Conservation (phyloP, 2,329 filamentous ascomycete species). For the Metarhizium anisopliae region DNA sequence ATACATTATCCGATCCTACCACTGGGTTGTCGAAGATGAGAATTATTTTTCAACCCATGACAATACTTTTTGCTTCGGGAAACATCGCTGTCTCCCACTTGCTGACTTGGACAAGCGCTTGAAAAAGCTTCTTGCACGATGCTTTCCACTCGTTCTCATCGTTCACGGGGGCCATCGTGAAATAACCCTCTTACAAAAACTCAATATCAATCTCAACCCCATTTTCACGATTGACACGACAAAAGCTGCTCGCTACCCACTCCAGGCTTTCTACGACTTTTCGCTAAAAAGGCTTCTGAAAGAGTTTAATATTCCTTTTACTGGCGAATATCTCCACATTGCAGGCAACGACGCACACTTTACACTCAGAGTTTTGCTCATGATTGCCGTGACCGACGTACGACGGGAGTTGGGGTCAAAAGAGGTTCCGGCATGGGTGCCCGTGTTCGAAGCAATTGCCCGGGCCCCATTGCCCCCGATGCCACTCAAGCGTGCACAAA, state of each 20-base stretch:
- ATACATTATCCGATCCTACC: not conserved
- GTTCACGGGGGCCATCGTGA: slow-evolving; percentile 4
- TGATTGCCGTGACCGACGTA: no score
- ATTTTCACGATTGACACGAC: slow-evolving; percentile 1
- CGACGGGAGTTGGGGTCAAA: no score
- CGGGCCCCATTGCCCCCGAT: not conserved
- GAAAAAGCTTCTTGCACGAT: not conserved
- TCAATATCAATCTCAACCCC: slow-evolving; percentile 1
- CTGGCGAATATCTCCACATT: no score
- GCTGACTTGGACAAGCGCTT: not conserved
- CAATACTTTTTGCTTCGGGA: not conserved
- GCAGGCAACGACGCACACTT: no score
- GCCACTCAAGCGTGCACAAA: not conserved
- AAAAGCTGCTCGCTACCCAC: slow-evolving; percentile 2
- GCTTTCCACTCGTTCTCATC: not conserved
- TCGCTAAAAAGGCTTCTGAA: slow-evolving; percentile 2
- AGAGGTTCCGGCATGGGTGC: not conserved
- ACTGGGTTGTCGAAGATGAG: not conserved
- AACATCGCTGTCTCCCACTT: not conserved
- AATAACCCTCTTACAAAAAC: slow-evolving; percentile 1
- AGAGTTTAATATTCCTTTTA: not conserved
- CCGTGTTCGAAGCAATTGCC: slow-evolving; percentile 2
- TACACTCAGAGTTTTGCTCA: no score
- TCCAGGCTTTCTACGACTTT: slow-evolving; percentile 4
- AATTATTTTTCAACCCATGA: slow-evolving; percentile 1